Evolutionary conservation across 2,329 filamentous ascomycete genomes (phyloP).

Genomic region (Microcyclosporella mali): DNA sequence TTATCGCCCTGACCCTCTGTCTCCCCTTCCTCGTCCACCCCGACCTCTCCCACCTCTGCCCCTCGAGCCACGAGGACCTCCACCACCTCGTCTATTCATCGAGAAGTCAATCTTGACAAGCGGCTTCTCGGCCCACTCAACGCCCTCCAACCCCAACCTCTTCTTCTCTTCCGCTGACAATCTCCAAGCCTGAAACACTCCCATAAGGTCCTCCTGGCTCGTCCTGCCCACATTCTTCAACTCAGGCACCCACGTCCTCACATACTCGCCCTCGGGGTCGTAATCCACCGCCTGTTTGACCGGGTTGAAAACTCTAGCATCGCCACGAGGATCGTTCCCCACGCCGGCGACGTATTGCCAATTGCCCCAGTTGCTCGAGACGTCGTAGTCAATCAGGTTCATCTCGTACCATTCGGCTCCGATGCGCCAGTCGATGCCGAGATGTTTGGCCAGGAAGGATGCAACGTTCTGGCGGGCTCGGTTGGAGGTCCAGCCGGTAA

Average conservation of each 20-base stretch:
- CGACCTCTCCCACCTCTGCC: conserved; percentile 5
- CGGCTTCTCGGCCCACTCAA: conserved; percentile 62
- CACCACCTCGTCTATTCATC: conserved; percentile 41
- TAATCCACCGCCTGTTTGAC: conserved; percentile 77
- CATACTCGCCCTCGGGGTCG: conserved; percentile 62
- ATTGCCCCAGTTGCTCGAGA: conserved; percentile 61
- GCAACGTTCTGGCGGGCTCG: conserved; percentile 71
- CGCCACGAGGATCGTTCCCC: conserved; percentile 68
- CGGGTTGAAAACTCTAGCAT: conserved; percentile 71
- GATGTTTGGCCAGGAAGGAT: conserved; percentile 65
- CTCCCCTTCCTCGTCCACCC: conserved; percentile 8
- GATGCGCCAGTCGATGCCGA: conserved; percentile 71
- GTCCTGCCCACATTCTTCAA: conserved; percentile 44
- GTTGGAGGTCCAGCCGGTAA: conserved; percentile 74
- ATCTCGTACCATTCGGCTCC: conserved; percentile 80
- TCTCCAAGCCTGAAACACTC: conserved; percentile 67
- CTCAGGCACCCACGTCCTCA: conserved; percentile 68
- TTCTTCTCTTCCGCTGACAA: conserved; percentile 54
- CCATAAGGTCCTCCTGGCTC: conserved; percentile 38
- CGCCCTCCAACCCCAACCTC: conserved; percentile 49
- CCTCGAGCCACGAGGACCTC: conserved; percentile 29
- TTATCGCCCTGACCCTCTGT: conserved; percentile 4
- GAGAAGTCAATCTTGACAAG: conserved; percentile 60
- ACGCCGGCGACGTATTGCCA: conserved; percentile 79
- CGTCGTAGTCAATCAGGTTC: conserved; percentile 68